phyloP scores from a whole-genome alignment of 306 rosid genomes.

The Quercus ilex region DNA sequence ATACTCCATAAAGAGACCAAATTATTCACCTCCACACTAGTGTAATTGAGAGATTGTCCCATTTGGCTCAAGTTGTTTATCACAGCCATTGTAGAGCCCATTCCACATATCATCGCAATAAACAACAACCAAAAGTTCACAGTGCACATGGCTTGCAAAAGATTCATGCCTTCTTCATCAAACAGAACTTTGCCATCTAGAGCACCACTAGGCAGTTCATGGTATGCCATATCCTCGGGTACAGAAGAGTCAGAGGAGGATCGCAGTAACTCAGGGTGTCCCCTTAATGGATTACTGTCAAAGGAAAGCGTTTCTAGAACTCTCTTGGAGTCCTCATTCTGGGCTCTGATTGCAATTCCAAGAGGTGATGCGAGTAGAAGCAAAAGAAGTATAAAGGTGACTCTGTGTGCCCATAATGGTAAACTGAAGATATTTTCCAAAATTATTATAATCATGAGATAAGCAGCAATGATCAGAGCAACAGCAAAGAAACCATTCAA shows the following conservation, averaged over 20 bases:
- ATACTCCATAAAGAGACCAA: too few relatives aligned
- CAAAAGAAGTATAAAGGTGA: slow-evolving; percentile 42
- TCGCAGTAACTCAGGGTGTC: too few relatives aligned
- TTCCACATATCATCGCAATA: slow-evolving; percentile 68
- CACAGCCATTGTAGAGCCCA: slow-evolving; percentile 80
- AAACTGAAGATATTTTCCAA: slow-evolving; percentile 45
- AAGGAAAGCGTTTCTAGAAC: slow-evolving; percentile 3
- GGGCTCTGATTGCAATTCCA: slow-evolving; percentile 60
- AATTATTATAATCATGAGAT: slow-evolving; percentile 58
- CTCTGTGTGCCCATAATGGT: slow-evolving; percentile 41
- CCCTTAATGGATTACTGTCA: neutral
- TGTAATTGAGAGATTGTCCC: too few relatives aligned
- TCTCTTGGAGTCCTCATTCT: slow-evolving; percentile 14
- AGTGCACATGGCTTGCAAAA: slow-evolving; percentile 53
- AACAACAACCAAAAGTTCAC: slow-evolving; percentile 80
- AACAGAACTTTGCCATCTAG: slow-evolving; percentile 18
- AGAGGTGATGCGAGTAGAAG: slow-evolving; percentile 58
- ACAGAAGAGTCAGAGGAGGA: too few relatives aligned
- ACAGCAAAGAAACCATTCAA: slow-evolving; percentile 54
- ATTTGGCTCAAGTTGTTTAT: slow-evolving; percentile 45
- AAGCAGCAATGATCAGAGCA: slow-evolving; percentile 53
- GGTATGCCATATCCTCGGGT: slow-evolving; percentile 28
- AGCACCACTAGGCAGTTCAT: slow-evolving; percentile 34
- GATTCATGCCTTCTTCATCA: slow-evolving; percentile 44
- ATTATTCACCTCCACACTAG: too few relatives aligned